Percentiles rank a stretch among this genome's conserved stretches.
Evolutionary conservation across 129 eudicot genomes (phyloP).

Genomic region (Artemisia annua): DNA sequence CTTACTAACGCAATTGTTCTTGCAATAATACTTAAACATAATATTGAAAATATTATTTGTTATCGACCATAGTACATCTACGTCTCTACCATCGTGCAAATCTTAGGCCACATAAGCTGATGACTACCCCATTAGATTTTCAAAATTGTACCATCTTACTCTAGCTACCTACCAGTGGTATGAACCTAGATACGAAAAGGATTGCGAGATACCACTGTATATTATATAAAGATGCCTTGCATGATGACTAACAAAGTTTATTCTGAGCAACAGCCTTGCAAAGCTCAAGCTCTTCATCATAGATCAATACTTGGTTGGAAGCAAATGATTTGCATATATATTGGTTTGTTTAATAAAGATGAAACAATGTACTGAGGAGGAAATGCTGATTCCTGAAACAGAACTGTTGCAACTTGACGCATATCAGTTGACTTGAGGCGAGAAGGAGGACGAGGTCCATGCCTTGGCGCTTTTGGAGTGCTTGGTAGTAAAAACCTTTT

Average conservation of each 20-base stretch:
- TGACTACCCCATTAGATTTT: constrained; percentile 22
- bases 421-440: constrained; percentile 77
- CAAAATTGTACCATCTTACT: constrained; percentile 32
- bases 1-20: constrained; percentile 23
- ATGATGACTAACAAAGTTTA: constrained; percentile 68
- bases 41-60: constrained; percentile 32
- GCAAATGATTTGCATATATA: constrained; percentile 81
- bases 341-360: constrained; percentile 58
- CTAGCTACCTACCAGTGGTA: constrained; percentile 29
- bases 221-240: neutral
- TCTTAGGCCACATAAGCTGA: constrained; percentile 36
- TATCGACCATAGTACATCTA: constrained; percentile 27
- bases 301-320: constrained; percentile 82
- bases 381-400: constrained; percentile 78
- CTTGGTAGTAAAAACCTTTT: constrained; percentile 48
- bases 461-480: constrained; percentile 96
- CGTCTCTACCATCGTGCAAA: constrained; percentile 36
- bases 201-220: constrained; percentile 28
- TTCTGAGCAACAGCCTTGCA: constrained; percentile 99
- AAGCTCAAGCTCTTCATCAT: constrained; percentile 82
- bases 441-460: constrained; percentile 97
- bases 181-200: constrained; percentile 22
- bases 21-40: constrained; percentile 38
- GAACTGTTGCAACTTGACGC: constrained; percentile 86
- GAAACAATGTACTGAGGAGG: constrained; percentile 71